Percentiles rank a stretch among this genome's conserved stretches.
phyloP scores from a whole-genome alignment of 1,284 basidiomycete species.

The Ceratorhiza oryzae-sativae region DNA sequence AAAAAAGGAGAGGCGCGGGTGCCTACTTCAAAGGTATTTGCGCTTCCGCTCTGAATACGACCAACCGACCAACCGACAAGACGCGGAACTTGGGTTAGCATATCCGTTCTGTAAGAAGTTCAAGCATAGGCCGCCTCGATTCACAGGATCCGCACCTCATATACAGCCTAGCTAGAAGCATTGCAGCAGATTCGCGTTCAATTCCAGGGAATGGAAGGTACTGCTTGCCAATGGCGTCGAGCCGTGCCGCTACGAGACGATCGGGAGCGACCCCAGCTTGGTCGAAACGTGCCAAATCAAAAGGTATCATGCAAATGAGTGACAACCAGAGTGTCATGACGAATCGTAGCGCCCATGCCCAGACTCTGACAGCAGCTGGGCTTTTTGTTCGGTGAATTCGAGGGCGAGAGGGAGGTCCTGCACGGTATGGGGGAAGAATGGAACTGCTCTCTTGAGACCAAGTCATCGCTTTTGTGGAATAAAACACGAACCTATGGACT shows the following conservation, averaged over 20 bases:
- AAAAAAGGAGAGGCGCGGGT: no score
- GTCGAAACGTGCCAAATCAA: slow-evolving; percentile 87
- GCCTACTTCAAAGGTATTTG: slow-evolving; percentile 63
- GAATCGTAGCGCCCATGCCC: slow-evolving; percentile 84
- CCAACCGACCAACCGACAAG: slow-evolving; percentile 62
- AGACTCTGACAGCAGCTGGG: slow-evolving; percentile 37
- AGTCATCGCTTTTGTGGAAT: slow-evolving; percentile 40
- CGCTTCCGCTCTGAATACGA: slow-evolving; percentile 49
- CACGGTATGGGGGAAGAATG: slow-evolving; percentile 91
- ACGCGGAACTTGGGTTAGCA: slow-evolving; percentile 55
- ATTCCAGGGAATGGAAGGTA: slow-evolving; percentile 75
- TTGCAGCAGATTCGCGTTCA: slow-evolving; percentile 79
- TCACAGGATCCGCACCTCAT: slow-evolving; percentile 61
- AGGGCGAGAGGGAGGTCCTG: slow-evolving; percentile 80
- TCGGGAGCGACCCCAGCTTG: slow-evolving; percentile 49
- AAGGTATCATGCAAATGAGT: slow-evolving; percentile 93
- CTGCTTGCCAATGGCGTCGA: slow-evolving; percentile 68
- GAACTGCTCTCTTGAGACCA: slow-evolving; percentile 60
- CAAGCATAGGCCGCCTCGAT: slow-evolving; percentile 9
- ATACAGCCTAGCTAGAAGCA: slow-evolving; percentile 77
- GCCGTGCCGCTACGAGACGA: slow-evolving; percentile 54
- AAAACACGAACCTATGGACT: slow-evolving; percentile 78
- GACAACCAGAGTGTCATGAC: slow-evolving; percentile 91
- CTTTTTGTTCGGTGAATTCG: slow-evolving; percentile 56
- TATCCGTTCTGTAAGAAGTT: slow-evolving; percentile 65